phyloP scores from a whole-genome alignment of 768 basidiomycete genomes.

The Arthromyces matolae region DNA sequence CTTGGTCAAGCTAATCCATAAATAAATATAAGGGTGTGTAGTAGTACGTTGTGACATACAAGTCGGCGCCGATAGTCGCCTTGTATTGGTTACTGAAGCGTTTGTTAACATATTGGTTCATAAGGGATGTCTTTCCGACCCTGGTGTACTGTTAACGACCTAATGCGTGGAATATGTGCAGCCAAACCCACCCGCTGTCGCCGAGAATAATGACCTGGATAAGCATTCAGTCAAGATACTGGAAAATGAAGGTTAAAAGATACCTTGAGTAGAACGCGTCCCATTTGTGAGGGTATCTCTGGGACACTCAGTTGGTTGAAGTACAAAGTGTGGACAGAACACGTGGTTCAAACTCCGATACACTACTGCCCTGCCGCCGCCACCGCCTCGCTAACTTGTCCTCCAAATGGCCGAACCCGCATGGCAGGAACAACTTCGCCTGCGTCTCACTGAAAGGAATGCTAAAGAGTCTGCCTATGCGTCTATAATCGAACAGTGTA shows the following conservation, averaged over 20 bases:
- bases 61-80: constrained; percentile 96
- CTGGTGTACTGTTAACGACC: constrained; percentile 35
- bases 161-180: constrained; percentile 15
- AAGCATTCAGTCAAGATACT: not conserved
- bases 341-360: constrained; percentile 41
- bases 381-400: no score
- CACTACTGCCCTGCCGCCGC: constrained; percentile 13
- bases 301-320: constrained; percentile 22
- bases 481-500: constrained; percentile 91
- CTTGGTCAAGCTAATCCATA: constrained; percentile 74
- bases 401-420: constrained; percentile 73
- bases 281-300: constrained; percentile 48
- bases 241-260: constrained; percentile 4
- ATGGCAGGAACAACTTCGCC: constrained; percentile 81
- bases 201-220: constrained; percentile 95
- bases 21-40: constrained; percentile 22
- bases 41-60: constrained; percentile 49
- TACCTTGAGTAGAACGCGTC: constrained; percentile 85
- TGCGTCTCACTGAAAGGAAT: constrained; percentile 81
- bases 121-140: constrained; percentile 98
- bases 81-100: constrained; percentile 99
- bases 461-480: constrained; percentile 76
- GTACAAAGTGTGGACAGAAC: constrained; percentile 23
- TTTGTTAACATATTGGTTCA: constrained; percentile 99
- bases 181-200: constrained; percentile 79